Conservation (phyloP, 148 eudicot genomes). For the Spergularia marina region DNA sequence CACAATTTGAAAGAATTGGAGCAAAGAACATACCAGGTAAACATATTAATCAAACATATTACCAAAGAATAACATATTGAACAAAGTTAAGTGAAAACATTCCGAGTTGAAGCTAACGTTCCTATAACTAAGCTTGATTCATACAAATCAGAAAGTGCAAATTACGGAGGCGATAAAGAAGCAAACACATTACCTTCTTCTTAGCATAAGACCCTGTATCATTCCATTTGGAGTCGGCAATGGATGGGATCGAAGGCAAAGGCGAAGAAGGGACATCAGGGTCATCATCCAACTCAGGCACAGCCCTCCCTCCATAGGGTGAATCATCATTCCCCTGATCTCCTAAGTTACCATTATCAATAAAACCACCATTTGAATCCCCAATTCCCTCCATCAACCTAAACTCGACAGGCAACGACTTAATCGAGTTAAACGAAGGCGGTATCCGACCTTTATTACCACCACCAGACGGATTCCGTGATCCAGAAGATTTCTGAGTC, state of each 20-base stretch:
- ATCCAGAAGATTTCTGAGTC: slow-evolving; percentile 34
- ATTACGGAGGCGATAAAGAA: slow-evolving; percentile 15
- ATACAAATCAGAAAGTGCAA: neutral
- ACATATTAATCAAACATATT: neutral
- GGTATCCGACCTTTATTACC: slow-evolving; percentile 26
- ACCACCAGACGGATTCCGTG: slow-evolving; percentile 28
- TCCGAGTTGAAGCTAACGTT: slow-evolving; percentile 1
- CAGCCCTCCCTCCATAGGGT: slow-evolving; percentile 43
- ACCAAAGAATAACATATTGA: neutral
- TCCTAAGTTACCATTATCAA: slow-evolving; percentile 25
- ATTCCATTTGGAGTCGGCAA: slow-evolving; percentile 71
- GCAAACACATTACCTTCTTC: slow-evolving; percentile 61
- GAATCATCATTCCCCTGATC: slow-evolving; percentile 58
- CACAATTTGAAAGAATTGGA: neutral
- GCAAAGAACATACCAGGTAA: neutral
- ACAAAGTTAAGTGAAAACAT: too few relatives aligned
- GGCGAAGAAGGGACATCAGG: slow-evolving; percentile 41
- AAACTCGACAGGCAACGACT: slow-evolving; percentile 70
- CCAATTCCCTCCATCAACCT: slow-evolving; percentile 38
- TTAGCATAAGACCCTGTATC: slow-evolving; percentile 59
- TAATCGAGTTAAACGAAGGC: slow-evolving; percentile 57
- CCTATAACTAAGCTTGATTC: slow-evolving; percentile 4
- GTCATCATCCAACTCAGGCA: slow-evolving; percentile 31
- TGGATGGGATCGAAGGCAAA: slow-evolving; percentile 35
- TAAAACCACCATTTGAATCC: slow-evolving; percentile 26